phyloP scores from a whole-genome alignment of 2,329 filamentous ascomycete species.

The Nigrospora osmanthi region DNA sequence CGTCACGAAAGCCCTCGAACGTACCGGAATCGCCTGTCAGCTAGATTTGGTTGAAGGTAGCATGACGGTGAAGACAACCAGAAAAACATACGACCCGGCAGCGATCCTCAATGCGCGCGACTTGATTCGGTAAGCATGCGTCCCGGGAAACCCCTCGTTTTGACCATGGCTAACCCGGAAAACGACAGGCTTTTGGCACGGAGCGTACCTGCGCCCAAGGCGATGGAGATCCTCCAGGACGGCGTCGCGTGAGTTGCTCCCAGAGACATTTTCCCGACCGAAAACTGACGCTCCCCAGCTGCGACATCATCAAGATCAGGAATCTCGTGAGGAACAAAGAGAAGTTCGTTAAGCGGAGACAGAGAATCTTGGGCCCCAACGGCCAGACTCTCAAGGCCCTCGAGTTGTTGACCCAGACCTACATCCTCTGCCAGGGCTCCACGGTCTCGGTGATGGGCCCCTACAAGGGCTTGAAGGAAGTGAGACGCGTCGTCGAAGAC shows the following conservation, averaged over 20 bases:
- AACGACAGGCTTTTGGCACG: conserved; percentile 69
- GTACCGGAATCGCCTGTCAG: conserved; percentile 80
- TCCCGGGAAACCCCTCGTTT: neutral
- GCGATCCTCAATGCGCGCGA: conserved; percentile 91
- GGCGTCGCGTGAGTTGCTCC: conserved; percentile 49
- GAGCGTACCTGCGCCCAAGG: conserved; percentile 87
- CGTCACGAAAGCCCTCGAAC: conserved; percentile 79
- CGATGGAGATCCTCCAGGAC: conserved; percentile 89
- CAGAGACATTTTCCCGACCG: neutral
- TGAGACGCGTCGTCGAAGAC: conserved; percentile 68
- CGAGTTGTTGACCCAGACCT: conserved; percentile 82
- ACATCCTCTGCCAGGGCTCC: conserved; percentile 82
- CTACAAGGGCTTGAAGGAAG: conserved; percentile 89
- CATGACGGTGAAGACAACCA: conserved; percentile 94
- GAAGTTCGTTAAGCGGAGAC: conserved; percentile 87
- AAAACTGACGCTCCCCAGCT: conserved; percentile 20
- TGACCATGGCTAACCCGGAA: neutral
- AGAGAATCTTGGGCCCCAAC: conserved; percentile 84
- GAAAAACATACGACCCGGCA: conserved; percentile 81
- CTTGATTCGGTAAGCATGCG: conserved; percentile 47
- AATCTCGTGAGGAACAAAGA: conserved; percentile 90
- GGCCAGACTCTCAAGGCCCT: conserved; percentile 91
- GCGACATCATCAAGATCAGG: conserved; percentile 93
- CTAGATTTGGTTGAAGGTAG: conserved; percentile 91
- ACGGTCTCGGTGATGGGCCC: conserved; percentile 88